Evolutionary conservation across 176 grass and related monocot species (phyloP), one percentile per base, ranked within the genome.

Genomic region (Poa annua): DNA sequence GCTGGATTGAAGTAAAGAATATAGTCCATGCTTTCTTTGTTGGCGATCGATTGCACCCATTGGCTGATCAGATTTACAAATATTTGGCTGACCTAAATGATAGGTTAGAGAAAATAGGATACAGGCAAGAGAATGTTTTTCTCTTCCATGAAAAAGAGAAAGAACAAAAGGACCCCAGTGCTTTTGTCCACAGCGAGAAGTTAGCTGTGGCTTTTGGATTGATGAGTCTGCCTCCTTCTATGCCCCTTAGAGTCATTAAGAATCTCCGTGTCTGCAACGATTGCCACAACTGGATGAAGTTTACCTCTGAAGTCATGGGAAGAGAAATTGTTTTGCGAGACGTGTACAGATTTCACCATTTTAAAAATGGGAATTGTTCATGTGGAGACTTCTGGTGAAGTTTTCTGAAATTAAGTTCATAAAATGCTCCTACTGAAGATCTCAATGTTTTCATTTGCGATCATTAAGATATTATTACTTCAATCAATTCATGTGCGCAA

Each of bases 261-360:
- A 94, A 94, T 29, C 80, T 94, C 65, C 89, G 92, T 7, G 77
- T 94, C 6, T 94, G 92, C 65, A 84, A 83, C 7, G 89, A 94
- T 50, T 94, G 89, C 22, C 92, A 94, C 78, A 87, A 12, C 71
- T 94, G 92, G 84, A 87, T 94, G 92, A 94, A 87, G 71, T 94
- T 85, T 59, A 69, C 81, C 16, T 91, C 92, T 17, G 49, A 68
- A 33, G 36, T 85, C 66, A 55, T 49, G 35, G 54, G 81, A 69
- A 83, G 87, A 75, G 45, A 67, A 80, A 89, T 94, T 86, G 76
- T 94, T 78, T 81, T 94, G 54, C 81, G 92, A 59, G 92, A 94
- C 66, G 84, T 88, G 35, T 91, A 91, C 69, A 80, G 92, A 67
- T 89, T 94, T 94, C 92, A 94, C 79, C 92, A 94, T 91, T 94